Evolutionary conservation across 371 early-diverging fungal species (phyloP).

Genomic region (Mucor mucedo): DNA sequence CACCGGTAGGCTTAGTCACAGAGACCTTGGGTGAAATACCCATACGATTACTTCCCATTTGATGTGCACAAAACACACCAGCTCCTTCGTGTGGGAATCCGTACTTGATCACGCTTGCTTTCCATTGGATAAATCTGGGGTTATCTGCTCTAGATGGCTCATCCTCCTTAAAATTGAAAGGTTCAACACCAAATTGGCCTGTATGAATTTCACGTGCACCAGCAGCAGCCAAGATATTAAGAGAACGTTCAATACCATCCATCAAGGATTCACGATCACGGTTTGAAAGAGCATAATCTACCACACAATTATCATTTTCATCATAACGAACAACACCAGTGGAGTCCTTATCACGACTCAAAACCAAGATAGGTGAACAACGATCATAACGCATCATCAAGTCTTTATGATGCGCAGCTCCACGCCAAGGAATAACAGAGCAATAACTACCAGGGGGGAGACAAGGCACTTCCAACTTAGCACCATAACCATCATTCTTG

Average conservation of each 20-base stretch:
- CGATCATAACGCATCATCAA: conserved; percentile 56
- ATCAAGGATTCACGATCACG: conserved; percentile 59
- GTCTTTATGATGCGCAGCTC: conserved; percentile 57
- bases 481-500: conserved; percentile 69
- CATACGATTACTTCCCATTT: conserved; percentile 78
- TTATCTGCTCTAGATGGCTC: conserved; percentile 45
- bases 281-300: conserved; percentile 56
- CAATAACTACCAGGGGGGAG: conserved; percentile 59
- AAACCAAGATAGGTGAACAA: conserved; percentile 57
- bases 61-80: conserved; percentile 60
- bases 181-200: conserved; percentile 52
- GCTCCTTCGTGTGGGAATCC: conserved; percentile 41
- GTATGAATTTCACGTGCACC: conserved; percentile 72
- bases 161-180: conserved; percentile 41
- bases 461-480: conserved; percentile 71
- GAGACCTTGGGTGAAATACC: conserved; percentile 59
- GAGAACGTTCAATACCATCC: conserved; percentile 55
- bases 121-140: conserved; percentile 44
- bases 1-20: conserved; percentile 73
- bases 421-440: conserved; percentile 60
- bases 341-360: conserved; percentile 75
- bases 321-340: conserved; percentile 39
- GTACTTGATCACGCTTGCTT: conserved; percentile 25
- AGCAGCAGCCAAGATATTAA: conserved; percentile 62
- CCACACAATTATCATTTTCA: conserved; percentile 31